Percentiles rank a stretch among this genome's conserved stretches.
Conservation (phyloP, 2,329 filamentous ascomycete genomes). For the Fusarium albidum region DNA sequence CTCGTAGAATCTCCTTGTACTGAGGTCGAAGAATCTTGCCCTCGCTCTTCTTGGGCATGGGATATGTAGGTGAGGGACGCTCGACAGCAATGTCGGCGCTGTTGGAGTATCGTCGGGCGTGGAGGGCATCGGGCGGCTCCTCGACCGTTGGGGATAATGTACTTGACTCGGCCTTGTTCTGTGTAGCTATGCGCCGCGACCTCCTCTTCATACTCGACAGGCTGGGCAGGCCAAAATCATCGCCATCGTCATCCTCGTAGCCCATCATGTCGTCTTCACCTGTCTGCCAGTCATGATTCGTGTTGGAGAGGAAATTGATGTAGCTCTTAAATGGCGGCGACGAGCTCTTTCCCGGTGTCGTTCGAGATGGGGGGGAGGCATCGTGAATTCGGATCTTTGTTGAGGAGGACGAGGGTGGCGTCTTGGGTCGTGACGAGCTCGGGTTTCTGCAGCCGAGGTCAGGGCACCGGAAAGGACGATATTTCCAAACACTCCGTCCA, state of each 20-base stretch:
- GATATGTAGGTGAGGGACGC: conserved; percentile 82
- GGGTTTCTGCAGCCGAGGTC: conserved; percentile 58
- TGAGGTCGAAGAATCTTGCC: conserved; percentile 96
- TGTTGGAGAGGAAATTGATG: conserved; percentile 81
- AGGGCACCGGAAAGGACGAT: conserved; percentile 4
- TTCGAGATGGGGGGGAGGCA: conserved; percentile 63
- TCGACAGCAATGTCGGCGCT: conserved; percentile 96
- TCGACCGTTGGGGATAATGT: conserved; percentile 48
- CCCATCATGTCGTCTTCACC: conserved; percentile 80
- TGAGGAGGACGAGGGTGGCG: conserved; percentile 72
- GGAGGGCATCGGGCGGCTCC: conserved; percentile 48
- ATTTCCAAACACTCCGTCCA: not conserved
- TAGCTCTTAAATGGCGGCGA: conserved; percentile 75
- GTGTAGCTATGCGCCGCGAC: conserved; percentile 60
- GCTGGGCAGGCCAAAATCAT: conserved; percentile 94
- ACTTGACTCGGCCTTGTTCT: conserved; percentile 42
- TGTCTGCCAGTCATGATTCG: conserved; percentile 82
- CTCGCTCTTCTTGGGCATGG: conserved; percentile 86
- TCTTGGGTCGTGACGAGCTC: conserved; percentile 73
- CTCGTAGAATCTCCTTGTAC: conserved; percentile 93
- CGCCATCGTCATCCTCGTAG: conserved; percentile 87
- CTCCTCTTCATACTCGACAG: conserved; percentile 90
- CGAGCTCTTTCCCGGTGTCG: conserved; percentile 62
- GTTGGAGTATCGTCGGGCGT: conserved; percentile 73
- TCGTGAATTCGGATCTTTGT: conserved; percentile 60